phyloP scores from a whole-genome alignment of 345 rosid genomes.

The Eucalyptus shirleyi region DNA sequence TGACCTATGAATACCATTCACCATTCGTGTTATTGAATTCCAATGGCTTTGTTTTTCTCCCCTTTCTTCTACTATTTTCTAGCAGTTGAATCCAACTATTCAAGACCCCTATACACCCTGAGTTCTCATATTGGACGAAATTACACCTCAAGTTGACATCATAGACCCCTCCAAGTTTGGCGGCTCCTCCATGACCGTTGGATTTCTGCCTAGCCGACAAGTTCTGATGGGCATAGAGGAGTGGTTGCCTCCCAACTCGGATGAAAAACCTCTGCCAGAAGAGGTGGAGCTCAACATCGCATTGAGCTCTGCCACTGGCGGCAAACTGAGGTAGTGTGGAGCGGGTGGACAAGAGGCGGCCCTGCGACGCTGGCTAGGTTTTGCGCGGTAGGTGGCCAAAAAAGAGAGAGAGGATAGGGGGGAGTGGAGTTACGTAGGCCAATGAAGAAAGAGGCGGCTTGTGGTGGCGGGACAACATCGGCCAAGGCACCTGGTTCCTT shows the following conservation, averaged over 20 bases:
- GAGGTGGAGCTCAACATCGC: neutral
- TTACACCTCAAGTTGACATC: neutral
- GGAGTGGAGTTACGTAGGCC: too few relatives aligned
- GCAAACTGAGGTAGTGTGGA: neutral
- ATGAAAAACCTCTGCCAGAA: neutral
- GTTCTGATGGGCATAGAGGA: neutral
- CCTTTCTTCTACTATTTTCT: neutral
- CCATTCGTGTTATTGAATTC: neutral
- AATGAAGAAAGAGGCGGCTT: neutral
- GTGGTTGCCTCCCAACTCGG: neutral
- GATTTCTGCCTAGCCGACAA: neutral
- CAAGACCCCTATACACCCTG: neutral
- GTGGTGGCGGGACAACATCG: neutral
- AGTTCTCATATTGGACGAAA: neutral
- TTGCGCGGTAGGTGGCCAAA: too few relatives aligned
- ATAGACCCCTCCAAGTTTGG: neutral
- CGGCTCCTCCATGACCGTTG: neutral
- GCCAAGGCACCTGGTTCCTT: neutral
- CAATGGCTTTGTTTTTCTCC: neutral
- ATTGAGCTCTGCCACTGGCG: neutral
- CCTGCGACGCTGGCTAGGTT: neutral
- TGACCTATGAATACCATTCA: neutral
- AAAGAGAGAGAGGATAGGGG: fast-evolving
- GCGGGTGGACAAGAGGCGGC: neutral
- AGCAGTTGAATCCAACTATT: neutral